phyloP scores from a whole-genome alignment of 495 filamentous ascomycete genomes.

The Penicillium silybi region DNA sequence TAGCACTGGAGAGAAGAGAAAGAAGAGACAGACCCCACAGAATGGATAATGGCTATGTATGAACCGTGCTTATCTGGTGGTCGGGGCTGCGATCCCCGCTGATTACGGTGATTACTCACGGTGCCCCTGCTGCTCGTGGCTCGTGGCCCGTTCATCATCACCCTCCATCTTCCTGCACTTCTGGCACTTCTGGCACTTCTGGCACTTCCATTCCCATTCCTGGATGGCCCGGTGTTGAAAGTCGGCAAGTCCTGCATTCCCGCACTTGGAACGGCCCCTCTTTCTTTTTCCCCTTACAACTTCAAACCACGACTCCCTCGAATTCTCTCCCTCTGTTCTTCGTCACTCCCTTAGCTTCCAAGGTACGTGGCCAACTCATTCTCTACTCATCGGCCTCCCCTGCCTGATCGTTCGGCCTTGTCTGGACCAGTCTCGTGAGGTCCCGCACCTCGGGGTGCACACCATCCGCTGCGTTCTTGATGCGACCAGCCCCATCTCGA shows the following conservation, averaged over 20 bases:
- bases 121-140: conserved; percentile 3
- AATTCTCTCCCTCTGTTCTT: conserved; percentile 14
- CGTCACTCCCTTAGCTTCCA: conserved; percentile 30
- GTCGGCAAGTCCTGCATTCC: conserved; percentile 8
- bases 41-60: neutral
- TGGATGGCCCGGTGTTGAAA: conserved; percentile 18
- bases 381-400: neutral
- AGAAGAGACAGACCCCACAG: neutral
- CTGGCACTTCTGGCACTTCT: too few relatives aligned
- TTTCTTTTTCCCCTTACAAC: conserved; percentile 7
- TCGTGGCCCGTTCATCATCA: neutral
- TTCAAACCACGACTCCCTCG: neutral
- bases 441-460: conserved; percentile 11
- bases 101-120: conserved; percentile 9
- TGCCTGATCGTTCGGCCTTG: neutral
- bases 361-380: conserved; percentile 20
- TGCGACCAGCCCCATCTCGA: conserved; percentile 13
- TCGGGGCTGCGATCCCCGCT: conserved; percentile 18
- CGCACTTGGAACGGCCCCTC: conserved; percentile 4
- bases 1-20: neutral
- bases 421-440: conserved; percentile 11
- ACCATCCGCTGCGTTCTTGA: conserved; percentile 23
- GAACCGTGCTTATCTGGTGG: conserved; percentile 14
- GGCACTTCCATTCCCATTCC: neutral
- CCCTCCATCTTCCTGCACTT: conserved; percentile 3